Percentiles rank a stretch among this genome's conserved stretches.
Evolutionary conservation across 495 filamentous ascomycete species (phyloP).

Genomic region (Xylaria bambusicola): DNA sequence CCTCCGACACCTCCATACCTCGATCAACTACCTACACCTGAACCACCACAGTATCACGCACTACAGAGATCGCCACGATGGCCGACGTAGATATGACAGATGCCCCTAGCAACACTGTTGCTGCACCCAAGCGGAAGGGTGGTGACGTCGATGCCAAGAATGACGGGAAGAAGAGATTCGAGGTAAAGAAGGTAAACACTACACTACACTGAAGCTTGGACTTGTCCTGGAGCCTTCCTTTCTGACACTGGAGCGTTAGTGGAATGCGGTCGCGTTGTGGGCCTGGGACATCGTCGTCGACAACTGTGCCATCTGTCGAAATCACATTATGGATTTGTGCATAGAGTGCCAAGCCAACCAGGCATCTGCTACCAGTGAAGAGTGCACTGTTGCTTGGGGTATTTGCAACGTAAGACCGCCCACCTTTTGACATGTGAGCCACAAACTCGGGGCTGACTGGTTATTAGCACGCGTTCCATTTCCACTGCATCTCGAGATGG

Average conservation of each 20-base stretch:
- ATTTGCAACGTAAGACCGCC: constrained; percentile 88
- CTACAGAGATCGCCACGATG: constrained; percentile 56
- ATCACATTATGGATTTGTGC: constrained; percentile 99
- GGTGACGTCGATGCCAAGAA: constrained; percentile 55
- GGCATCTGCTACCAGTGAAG: constrained; percentile 93
- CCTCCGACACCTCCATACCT: neutral
- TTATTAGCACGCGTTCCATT: constrained; percentile 96
- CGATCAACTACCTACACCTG: neutral
- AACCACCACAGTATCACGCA: neutral
- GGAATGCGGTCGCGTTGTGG: constrained; percentile 99
- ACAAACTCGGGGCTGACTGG: constrained; percentile 16
- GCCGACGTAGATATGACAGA: constrained; percentile 98
- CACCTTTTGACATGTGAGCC: neutral
- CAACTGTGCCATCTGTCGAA: constrained; percentile 98
- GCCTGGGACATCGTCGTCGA: constrained; percentile 99
- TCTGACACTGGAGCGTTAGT: constrained; percentile 55
- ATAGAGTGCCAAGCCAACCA: constrained; percentile 99
- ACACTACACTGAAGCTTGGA: neutral
- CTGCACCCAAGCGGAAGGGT: constrained; percentile 52
- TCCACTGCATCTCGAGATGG: constrained; percentile 99
- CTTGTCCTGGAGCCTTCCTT: constrained; percentile 13
- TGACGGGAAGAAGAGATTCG: constrained; percentile 89
- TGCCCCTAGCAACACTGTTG: constrained; percentile 56
- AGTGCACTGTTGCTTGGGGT: constrained; percentile 98
- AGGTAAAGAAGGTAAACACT: constrained; percentile 88